Evolutionary conservation across 1,139 yeast genomes (phyloP).

Genomic region (Suzukiozyma palmioleophila): DNA sequence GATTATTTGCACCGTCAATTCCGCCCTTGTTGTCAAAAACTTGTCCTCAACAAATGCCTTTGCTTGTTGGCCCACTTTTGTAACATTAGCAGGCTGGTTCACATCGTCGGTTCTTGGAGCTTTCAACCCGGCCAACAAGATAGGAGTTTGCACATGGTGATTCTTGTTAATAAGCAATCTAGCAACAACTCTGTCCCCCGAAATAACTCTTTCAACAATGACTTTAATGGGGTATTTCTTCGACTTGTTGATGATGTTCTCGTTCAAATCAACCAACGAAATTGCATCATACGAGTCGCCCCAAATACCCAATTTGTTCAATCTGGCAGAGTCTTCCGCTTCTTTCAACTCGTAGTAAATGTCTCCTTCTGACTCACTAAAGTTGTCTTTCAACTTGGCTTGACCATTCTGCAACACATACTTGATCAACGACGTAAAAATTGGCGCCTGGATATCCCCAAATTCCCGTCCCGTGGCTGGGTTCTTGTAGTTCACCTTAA

Average conservation of each 20-base stretch:
- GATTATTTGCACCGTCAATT: slow-evolving; percentile 48
- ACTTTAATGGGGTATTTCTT: slow-evolving; percentile 44
- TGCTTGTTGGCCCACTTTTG: slow-evolving; percentile 66
- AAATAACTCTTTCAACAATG: slow-evolving; percentile 69
- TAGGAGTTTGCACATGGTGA: slow-evolving; percentile 49
- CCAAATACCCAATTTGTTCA: slow-evolving; percentile 57
- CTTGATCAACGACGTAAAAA: slow-evolving; percentile 56
- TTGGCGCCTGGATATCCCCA: slow-evolving; percentile 68
- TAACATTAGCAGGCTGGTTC: slow-evolving; percentile 33
- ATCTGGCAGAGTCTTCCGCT: slow-evolving; percentile 48
- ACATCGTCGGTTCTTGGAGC: slow-evolving; percentile 63
- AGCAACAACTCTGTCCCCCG: slow-evolving; percentile 71
- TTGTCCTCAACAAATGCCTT: slow-evolving; percentile 64
- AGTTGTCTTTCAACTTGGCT: slow-evolving; percentile 60
- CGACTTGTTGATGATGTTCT: slow-evolving; percentile 33
- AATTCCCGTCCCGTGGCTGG: slow-evolving; percentile 57
- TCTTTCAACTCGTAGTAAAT: slow-evolving; percentile 18
- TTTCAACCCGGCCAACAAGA: slow-evolving; percentile 69
- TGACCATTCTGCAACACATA: slow-evolving; percentile 55
- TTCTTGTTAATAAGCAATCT: slow-evolving; percentile 45
- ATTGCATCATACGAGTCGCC: slow-evolving; percentile 14
- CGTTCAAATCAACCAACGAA: slow-evolving; percentile 34
- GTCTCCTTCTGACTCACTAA: slow-evolving; percentile 32
- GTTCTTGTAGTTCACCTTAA: slow-evolving; percentile 51
- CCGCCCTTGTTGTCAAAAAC: slow-evolving; percentile 55